Conservation (phyloP, 208 protist genomes). For the Crithidia expoeki region DNA sequence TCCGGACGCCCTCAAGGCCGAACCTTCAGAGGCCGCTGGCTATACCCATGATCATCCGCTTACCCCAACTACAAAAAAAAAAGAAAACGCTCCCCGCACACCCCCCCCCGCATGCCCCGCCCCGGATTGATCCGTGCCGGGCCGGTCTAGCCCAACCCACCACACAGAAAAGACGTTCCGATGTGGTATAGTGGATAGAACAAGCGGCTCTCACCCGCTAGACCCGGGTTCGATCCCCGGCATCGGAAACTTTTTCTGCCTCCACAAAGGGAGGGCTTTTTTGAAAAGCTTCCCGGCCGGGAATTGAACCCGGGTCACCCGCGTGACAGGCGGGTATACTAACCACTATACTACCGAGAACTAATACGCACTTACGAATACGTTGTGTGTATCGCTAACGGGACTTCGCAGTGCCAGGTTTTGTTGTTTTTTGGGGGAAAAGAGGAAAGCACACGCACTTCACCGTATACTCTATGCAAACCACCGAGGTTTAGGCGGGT, state of each 20-base stretch:
- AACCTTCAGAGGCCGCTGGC: too few relatives aligned
- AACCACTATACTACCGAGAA: constrained; percentile 94
- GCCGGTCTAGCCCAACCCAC: too few relatives aligned
- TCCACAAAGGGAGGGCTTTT: too few relatives aligned
- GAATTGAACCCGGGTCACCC: constrained; percentile 94
- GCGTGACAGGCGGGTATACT: constrained; percentile 94
- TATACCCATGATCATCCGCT: not conserved
- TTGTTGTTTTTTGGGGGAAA: too few relatives aligned
- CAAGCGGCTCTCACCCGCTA: constrained; percentile 93
- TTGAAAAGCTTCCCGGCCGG: constrained; percentile 80
- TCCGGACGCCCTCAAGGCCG: too few relatives aligned
- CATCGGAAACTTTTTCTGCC: constrained; percentile 71
- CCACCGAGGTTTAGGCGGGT: too few relatives aligned
- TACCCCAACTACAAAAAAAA: not conserved
- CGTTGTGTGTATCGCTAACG: too few relatives aligned
- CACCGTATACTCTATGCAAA: too few relatives aligned
- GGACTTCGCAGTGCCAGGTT: too few relatives aligned
- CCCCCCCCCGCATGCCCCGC: too few relatives aligned
- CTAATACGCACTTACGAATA: not conserved
- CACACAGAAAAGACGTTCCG: constrained; percentile 34
- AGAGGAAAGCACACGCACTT: too few relatives aligned
- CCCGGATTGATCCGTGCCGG: not conserved
- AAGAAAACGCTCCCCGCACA: not conserved
- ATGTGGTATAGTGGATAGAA: constrained; percentile 94
- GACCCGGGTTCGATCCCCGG: constrained; percentile 94